Base-by-base conservation (phyloP, 331 rosid genomes). In the Quercus phellos region DNA sequence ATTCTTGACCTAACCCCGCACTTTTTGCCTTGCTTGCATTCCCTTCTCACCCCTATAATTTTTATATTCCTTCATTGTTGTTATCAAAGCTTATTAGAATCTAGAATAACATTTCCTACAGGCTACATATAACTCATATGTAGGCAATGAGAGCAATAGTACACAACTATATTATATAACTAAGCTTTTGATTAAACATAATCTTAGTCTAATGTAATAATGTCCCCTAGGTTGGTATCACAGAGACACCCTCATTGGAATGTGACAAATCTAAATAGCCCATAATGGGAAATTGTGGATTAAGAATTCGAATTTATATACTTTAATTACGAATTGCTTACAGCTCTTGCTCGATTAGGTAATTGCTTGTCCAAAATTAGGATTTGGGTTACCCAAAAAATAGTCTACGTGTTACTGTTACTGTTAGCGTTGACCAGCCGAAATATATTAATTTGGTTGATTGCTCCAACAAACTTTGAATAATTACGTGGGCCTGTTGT, bases 391-490 rank as follows among this genome's bases (percentile, higher is more conserved):
- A 74, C 72, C 79, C 79, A 66, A 63, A 82, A n/a, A 60, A 38
- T 59, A 56, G 84, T 72, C 30, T 80, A 81, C 87, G 88, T 88
- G 85, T 58, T 76, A 68, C 55, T 88, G 85, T 70, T 78, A 68
- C 55, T 88, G 84, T 70, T 76, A 71, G 55, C 32, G 75, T 78
- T 72, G 83, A 80, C 66, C 70, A 50, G 74, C 78, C 80, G 27
- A 69, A 75, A 81, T 76, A 56, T 67, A 74, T 74, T 77, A 32
- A 79, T 81, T 76, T 73, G 87, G 80, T 84, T 80, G 72, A 80
- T 80, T 66, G 82, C 66, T 81, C 75, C 87, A 89, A 87, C 90
- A 78, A 87, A 90, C 91, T 21, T 87, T 85, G 87, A 87, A 88
- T 82, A 81, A 69, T 46, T 77, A 70, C 50, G 56, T 51, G 51